Conservation (phyloP, 257 asterid species). For the Agastache rugosa region DNA sequence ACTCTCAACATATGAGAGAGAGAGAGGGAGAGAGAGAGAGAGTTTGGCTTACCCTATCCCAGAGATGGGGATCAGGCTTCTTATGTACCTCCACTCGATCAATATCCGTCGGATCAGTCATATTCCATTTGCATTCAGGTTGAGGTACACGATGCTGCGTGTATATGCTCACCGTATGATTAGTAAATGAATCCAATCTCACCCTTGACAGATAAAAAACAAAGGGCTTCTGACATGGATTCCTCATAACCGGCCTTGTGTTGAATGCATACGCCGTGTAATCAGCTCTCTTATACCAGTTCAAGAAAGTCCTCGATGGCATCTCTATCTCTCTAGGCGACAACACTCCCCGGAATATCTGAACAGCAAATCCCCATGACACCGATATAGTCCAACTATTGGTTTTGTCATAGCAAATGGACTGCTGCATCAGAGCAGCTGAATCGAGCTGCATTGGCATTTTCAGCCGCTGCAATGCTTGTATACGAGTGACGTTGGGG, state of each 20-base stretch:
- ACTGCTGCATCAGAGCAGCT: slow-evolving; percentile 82
- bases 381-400: slow-evolving; percentile 73
- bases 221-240: slow-evolving; percentile 79
- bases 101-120: slow-evolving; percentile 58
- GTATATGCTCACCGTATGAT: slow-evolving; percentile 59
- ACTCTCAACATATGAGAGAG: slow-evolving; percentile 8
- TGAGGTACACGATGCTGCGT: slow-evolving; percentile 48
- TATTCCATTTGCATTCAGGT: slow-evolving; percentile 74
- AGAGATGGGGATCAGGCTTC: slow-evolving; percentile 66
- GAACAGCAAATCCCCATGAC: slow-evolving; percentile 89
- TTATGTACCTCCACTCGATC: slow-evolving; percentile 61
- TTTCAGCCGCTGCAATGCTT: slow-evolving; percentile 63
- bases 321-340: slow-evolving; percentile 85
- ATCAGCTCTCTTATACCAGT: slow-evolving; percentile 88
- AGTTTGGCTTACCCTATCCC: slow-evolving; percentile 66
- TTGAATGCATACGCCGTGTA: slow-evolving; percentile 80
- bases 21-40: neutral
- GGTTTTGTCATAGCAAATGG: slow-evolving; percentile 74
- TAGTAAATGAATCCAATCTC: slow-evolving; percentile 43
- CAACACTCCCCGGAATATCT: slow-evolving; percentile 74
- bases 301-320: slow-evolving; percentile 90
- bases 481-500: slow-evolving; percentile 65
- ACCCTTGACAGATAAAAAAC: slow-evolving; percentile 64
- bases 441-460: slow-evolving; percentile 75
- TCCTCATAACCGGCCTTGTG: slow-evolving; percentile 84